These are phyloP conservation scores for Saccharomycopsis sp. DNA, from an alignment of 805 yeast species.

Conservation along the genomic window DNA sequence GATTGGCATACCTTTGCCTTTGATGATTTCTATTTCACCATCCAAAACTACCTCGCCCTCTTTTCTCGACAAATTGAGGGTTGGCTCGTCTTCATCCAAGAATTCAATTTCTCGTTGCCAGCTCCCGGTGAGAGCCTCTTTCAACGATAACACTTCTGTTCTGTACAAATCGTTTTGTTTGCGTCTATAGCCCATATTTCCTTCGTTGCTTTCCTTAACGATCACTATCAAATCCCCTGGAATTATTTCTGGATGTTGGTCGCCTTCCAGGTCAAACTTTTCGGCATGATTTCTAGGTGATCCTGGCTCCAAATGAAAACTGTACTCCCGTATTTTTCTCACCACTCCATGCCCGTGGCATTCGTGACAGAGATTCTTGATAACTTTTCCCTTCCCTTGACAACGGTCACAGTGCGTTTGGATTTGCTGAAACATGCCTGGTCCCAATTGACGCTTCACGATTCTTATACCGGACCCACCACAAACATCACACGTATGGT, in stretches of 20 bases:
- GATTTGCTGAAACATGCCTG: constrained; percentile 82
- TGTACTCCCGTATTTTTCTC: constrained; percentile 46
- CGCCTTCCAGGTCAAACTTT: constrained; percentile 66
- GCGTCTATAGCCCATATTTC: constrained; percentile 79
- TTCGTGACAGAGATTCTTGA: constrained; percentile 51
- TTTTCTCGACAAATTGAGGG: constrained; percentile 38
- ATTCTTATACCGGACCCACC: constrained; percentile 64
- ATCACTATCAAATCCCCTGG: constrained; percentile 74
- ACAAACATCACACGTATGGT: constrained; percentile 59
- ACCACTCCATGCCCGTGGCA: constrained; percentile 69
- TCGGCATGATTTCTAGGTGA: constrained; percentile 49
- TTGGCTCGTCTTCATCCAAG: constrained; percentile 49
- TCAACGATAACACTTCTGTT: constrained; percentile 63
- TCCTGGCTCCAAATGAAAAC: constrained; percentile 63
- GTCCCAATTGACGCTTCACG: constrained; percentile 69
- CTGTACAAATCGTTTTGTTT: constrained; percentile 66
- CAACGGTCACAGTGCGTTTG: constrained; percentile 75
- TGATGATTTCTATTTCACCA: constrained; percentile 65
- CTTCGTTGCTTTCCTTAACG: constrained; percentile 43
- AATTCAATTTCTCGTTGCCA: constrained; percentile 67
- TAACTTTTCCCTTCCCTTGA: constrained; percentile 64
- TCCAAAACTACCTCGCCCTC: constrained; percentile 44
- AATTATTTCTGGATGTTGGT: constrained; percentile 70
- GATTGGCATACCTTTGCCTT: constrained; percentile 83
- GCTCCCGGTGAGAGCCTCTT: constrained; percentile 70